Evolutionary conservation across 768 basidiomycete genomes (phyloP), one percentile per base, ranked within the genome.

Genomic region (Mrakia blollopis): DNA sequence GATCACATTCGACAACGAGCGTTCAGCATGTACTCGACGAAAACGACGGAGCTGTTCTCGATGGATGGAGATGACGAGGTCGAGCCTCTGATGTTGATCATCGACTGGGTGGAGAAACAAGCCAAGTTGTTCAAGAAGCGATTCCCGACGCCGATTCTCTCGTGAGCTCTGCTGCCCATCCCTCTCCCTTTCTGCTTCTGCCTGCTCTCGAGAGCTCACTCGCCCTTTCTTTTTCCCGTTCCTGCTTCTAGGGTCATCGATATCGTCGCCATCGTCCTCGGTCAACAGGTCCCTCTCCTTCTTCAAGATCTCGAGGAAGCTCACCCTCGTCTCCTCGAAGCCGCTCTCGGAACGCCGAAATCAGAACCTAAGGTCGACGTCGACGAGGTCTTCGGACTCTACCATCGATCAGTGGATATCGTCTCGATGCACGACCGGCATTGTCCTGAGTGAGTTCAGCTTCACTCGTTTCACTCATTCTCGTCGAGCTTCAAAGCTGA

Each of bases 361-460:
- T 44, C 21, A 25, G 57, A 78, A 23, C 73, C 77, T n/a, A 78
- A 81, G 74, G 81, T 94, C 3, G 92, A 91, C 0, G 93, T 95
- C 68, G 91, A 93, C 79, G 94, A 98, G 82, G 89, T 95, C 37
- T 95, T 97, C 80, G 87, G 90, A 1, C 85, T 98, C 21, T 98
- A 94, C 81, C 87, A 92, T 76, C 87, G 92, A 80, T 88, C 90
- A 37, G 91, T 89, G 82, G 88, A 88, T 21, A 82, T 98, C 30
- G 70, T 91, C 73, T 88, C 87, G n/a, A 92, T 98, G 91, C 89
- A 89, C 81, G 83, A 86, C 11, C 92, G 92, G 0, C 96, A 95
- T 83, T 90, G 89, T 80, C 87, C 92, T 0, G 85, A 88, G 95
- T 95, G 81, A 82, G 89, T 86, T 0, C 30, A 35, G 44, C 9